Conservation (phyloP, 2,329 filamentous ascomycete genomes). For the Fusarium hainanense region DNA sequence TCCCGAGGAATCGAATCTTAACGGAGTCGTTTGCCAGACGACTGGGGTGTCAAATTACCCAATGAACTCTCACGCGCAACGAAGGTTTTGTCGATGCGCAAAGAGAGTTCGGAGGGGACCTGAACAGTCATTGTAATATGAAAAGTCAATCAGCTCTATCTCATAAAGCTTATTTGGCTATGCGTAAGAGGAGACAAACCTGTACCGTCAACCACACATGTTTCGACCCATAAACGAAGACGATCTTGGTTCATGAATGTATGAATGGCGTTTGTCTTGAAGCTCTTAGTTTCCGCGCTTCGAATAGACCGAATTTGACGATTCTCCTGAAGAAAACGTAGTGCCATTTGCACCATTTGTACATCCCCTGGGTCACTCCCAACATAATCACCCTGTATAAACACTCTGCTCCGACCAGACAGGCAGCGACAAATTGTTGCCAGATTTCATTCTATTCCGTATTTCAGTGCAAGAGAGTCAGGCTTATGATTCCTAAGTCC, state of each 20-base stretch:
- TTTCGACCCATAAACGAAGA: too few species aligned
- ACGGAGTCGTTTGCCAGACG: neutral
- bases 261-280: fast-evolving
- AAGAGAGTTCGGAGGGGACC: neutral
- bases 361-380: neutral
- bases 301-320: neutral
- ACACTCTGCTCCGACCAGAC: neutral
- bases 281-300: fast-evolving
- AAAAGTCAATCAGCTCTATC: neutral
- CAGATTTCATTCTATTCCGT: neutral
- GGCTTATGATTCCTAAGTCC: neutral
- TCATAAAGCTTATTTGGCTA: too few species aligned
- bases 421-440: neutral
- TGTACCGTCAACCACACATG: too few species aligned
- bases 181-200: too few species aligned
- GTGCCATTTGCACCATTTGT: neutral
- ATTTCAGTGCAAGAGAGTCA: neutral
- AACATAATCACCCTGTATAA: neutral
- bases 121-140: neutral
- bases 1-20: neutral
- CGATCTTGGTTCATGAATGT: neutral
- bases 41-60: neutral
- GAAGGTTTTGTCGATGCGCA: neutral
- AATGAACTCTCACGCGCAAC: neutral
- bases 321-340: neutral